These are phyloP conservation scores for Prunus yedoensis DNA, from an alignment of 331 rosid species.

Conservation along the genomic window DNA sequence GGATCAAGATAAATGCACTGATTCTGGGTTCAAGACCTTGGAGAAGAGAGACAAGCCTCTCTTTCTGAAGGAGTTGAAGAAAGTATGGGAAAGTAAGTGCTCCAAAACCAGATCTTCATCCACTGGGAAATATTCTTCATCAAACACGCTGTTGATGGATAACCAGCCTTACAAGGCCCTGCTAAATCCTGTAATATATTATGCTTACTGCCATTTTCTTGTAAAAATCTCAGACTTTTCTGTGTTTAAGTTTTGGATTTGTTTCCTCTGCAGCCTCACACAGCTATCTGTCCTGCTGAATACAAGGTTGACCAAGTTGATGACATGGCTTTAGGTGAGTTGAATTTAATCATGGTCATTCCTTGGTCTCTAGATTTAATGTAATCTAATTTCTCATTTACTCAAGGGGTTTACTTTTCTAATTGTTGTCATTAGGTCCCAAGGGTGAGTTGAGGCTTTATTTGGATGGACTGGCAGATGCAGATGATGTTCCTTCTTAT, in stretches of 20 bases:
- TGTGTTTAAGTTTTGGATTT: background rate
- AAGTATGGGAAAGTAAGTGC: background rate
- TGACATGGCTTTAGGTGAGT: constrained; percentile 36
- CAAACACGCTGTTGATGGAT: constrained; percentile 29
- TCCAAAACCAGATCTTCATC: background rate
- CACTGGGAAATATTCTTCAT: constrained; percentile 17
- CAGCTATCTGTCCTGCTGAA: constrained; percentile 26
- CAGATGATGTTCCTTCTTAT: constrained; percentile 39
- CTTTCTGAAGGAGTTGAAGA: constrained; percentile 36
- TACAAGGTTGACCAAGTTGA: constrained; percentile 21
- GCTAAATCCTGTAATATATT: constrained; percentile 34
- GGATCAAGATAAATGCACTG: constrained; percentile 31
- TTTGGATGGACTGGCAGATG: constrained; percentile 37
- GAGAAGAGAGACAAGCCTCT: constrained; percentile 25
- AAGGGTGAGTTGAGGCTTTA: constrained; percentile 32
- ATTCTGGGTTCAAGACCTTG: constrained; percentile 31
- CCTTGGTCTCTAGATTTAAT: too few species aligned
- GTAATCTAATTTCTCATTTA: too few species aligned
- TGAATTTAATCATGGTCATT: too few species aligned
- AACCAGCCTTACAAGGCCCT: constrained; percentile 32
- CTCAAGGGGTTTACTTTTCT: too few species aligned
- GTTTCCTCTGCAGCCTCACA: constrained; percentile 25
- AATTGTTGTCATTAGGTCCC: constrained; percentile 19
- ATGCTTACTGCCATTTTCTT: too few species aligned
- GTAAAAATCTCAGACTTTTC: background rate